Base-by-base conservation (phyloP, 2,329 filamentous ascomycete genomes). In the Atkinsonella texensis region DNA sequence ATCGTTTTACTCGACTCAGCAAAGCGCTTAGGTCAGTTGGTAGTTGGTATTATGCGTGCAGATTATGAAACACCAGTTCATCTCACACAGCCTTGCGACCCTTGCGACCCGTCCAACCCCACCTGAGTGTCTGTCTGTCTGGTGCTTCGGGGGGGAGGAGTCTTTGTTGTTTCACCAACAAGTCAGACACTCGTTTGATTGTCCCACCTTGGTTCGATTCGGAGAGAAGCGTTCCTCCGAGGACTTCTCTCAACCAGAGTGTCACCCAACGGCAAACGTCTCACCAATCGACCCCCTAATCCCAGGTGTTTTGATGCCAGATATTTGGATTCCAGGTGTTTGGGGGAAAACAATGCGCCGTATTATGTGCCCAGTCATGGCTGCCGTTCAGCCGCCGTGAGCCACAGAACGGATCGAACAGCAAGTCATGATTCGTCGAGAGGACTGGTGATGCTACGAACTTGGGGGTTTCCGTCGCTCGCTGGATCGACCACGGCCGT, bases 221-320 rank as follows among this genome's bases (percentile, higher is more conserved):
- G 35, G 5, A 38, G 35, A 38, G 7, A 15, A 28, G 28, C 28
- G 28, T 28, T 6, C 28, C 28, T 28, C 28, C 7, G 28, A 28
- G 28, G 28, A 28, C 28, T 28, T 28, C 1, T 6, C 28, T 23
- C 20, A 23, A 23, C 20, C 20, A 23, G 5, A 23, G n/a, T n/a
- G 33, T 23, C 48, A 33, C n/a, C n/a, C 23, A 44, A 38, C 48
- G 44, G 12, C n/a, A 38, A 38, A 17, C 48, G 48, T 50, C 48
- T 50, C 48, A 50, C 41, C 31, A 38, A 13, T 40, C 13, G 9
- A 38, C 17, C 28, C 28, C 40, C 13, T 32, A 6, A 3, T 8
- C 1, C 41, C 17, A 31, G 11, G 13, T 28, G 47, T 18, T 20
- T 23, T 31, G 20, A 23, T 23, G 20, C 20, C 20, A 4, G 20